Evolutionary conservation across 441 rosid species (phyloP).

Genomic region (Bocquillonia castaneifolia): DNA sequence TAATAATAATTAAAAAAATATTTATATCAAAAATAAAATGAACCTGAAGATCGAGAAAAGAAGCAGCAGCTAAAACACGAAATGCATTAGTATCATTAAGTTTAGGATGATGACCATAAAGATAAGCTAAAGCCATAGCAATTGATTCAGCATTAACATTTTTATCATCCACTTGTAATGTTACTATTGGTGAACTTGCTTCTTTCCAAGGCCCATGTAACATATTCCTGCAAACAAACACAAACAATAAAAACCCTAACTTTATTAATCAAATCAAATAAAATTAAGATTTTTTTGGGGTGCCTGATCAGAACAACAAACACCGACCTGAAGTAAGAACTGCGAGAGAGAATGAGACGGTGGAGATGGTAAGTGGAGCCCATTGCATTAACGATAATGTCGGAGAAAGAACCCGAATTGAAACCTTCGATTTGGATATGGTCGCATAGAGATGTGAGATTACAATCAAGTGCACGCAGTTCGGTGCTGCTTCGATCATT

Average conservation of each 20-base stretch:
- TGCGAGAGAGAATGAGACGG: conserved; percentile 86
- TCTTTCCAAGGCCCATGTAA: conserved; percentile 97
- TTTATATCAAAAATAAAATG: background rate
- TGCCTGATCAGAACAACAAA: no score
- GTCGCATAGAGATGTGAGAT: conserved; percentile 81
- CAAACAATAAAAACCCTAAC: background rate
- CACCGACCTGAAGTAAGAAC: conserved; percentile 88
- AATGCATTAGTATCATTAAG: conserved; percentile 83
- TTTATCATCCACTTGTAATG: conserved; percentile 80
- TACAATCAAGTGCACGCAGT: conserved; percentile 71
- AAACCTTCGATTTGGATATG: conserved; percentile 87
- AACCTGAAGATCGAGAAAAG: conserved; percentile 97
- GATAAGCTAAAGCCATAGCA: conserved; percentile 74
- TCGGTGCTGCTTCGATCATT: conserved; percentile 63
- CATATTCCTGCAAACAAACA: conserved; percentile 60
- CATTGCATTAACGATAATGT: conserved; percentile 73
- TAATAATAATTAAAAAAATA: no score
- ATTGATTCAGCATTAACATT: conserved; percentile 82
- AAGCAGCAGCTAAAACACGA: conserved; percentile 93
- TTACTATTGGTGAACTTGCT: conserved; percentile 71
- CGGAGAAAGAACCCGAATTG: conserved; percentile 80
- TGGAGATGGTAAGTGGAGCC: conserved; percentile 86
- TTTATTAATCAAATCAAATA: background rate
- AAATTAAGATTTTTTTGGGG: no score
- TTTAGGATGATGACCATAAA: conserved; percentile 84